Conservation (phyloP, 805 yeast species). For the Ogataea nitratoaversa region DNA sequence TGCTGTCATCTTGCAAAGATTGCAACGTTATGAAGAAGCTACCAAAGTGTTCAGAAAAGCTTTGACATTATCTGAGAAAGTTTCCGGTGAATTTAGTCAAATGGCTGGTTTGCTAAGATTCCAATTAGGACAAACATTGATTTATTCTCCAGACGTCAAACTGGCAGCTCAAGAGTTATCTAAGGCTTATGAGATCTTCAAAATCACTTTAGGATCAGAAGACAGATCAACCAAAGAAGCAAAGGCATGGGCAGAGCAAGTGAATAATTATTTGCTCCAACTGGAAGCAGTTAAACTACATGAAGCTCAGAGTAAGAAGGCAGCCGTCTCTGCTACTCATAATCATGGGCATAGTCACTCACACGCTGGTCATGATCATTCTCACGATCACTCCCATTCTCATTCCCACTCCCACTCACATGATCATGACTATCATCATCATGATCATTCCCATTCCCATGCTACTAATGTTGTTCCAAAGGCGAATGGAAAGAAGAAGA, state of each 20-base stretch:
- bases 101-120: conserved; percentile 63
- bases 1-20: conserved; percentile 53
- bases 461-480: conserved; percentile 5
- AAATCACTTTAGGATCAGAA: conserved; percentile 57
- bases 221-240: conserved; percentile 67
- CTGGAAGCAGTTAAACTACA: conserved; percentile 19
- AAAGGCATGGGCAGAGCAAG: conserved; percentile 56
- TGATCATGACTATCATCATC: too few species aligned
- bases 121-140: conserved; percentile 62
- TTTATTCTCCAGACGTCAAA: conserved; percentile 46
- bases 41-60: conserved; percentile 50
- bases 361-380: too few species aligned
- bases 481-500: conserved; percentile 26
- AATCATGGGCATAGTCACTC: too few species aligned
- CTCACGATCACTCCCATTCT: conserved; percentile 1
- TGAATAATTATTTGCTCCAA: conserved; percentile 48
- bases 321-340: conserved; percentile 6
- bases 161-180: conserved; percentile 55
- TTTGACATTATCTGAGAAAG: conserved; percentile 42
- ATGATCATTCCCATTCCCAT: too few species aligned
- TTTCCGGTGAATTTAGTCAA: conserved; percentile 57
- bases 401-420: background rate
- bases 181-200: conserved; percentile 55
- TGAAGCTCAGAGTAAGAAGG: conserved; percentile 18
- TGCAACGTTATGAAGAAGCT: conserved; percentile 45